Base-by-base conservation (phyloP, 441 rosid genomes). In the Aquilaria agallochum region DNA sequence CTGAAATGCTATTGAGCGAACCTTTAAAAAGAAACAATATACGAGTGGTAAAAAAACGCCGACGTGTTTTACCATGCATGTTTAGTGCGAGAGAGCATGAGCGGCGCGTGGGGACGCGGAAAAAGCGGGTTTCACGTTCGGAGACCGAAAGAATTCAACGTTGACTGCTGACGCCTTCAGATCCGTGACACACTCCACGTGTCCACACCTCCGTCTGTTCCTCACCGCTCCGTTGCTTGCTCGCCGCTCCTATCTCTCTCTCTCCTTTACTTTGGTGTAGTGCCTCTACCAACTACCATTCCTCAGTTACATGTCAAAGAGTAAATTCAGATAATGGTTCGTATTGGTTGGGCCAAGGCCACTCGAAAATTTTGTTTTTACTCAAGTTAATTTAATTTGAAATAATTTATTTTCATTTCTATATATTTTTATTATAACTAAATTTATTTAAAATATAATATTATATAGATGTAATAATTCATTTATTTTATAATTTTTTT, bases 151-250 rank as follows among this genome's bases (percentile, higher is more conserved):
- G 60, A 46, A 65, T 47, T 34, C 49, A 32, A 27, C 45, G 55
- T 49, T 72, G 65, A 75, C 73, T 34, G 74, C 31, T 32, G n/a
- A 13, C 2, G 15, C 53, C 48, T 60, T 8, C 55, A 61, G 73
- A 67, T 71, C 55, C 71, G 68, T 60, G 76, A 56, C 55, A 30
- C 13, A 55, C 1, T 46, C 63, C 76, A 68, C 72, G 77, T 67
- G 79, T 64, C 27, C 53, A 40, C 20, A 12, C 52, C 55, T 69
- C 72, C 59, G 64, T 70, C 64, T 47, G 55, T 64, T 59, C 66
- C 48, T 58, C 59, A n/a, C 46, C 14, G 58, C 3, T 14, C 7
- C 8, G n/a, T 52, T 53, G 56, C 42, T 33, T 47, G 46, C 47
- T 15, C 60, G 33, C 46, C 50, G 55, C 56, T 56, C 58, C 45